phyloP scores from a whole-genome alignment of 352 stramenopile genomes.

The Phytophthora nicotianae region DNA sequence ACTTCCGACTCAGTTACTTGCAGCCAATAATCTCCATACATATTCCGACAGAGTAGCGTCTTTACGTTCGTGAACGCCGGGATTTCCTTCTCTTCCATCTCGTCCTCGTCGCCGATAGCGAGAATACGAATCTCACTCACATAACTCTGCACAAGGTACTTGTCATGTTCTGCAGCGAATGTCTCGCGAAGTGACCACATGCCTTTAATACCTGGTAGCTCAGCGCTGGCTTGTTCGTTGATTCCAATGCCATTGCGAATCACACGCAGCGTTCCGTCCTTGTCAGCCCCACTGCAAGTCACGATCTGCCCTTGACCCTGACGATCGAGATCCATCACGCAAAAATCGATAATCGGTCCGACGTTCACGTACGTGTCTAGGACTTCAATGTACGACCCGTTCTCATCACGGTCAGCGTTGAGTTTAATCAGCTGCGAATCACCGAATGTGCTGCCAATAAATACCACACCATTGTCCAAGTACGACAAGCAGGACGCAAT shows the following conservation, averaged over 20 bases:
- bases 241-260: slow-evolving; percentile 99
- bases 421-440: slow-evolving; percentile 97
- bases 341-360: slow-evolving; percentile 99
- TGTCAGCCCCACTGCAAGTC: slow-evolving; percentile 95
- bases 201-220: slow-evolving; percentile 97
- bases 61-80: slow-evolving; percentile 81
- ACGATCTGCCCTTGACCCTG: slow-evolving; percentile 96
- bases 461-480: slow-evolving; percentile 95
- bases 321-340: slow-evolving; percentile 94
- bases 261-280: slow-evolving; percentile 96
- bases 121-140: slow-evolving; percentile 96
- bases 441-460: slow-evolving; percentile 94
- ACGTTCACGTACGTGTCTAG: slow-evolving; percentile 98
- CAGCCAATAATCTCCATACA: slow-evolving; percentile 86
- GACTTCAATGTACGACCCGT: slow-evolving; percentile 92
- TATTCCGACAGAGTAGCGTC: slow-evolving; percentile 94
- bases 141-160: slow-evolving; percentile 96
- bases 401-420: slow-evolving; percentile 70
- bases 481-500: slow-evolving; percentile 93
- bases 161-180: slow-evolving; percentile 91
- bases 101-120: slow-evolving; percentile 89
- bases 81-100: slow-evolving; percentile 94
- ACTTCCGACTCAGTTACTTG: slow-evolving; percentile 95
- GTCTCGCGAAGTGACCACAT: slow-evolving; percentile 95
- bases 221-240: slow-evolving; percentile 94